Percentiles rank a stretch among this genome's conserved stretches.
Evolutionary conservation across 805 yeast genomes (phyloP).

Genomic region (Cephaloascus albidus): DNA sequence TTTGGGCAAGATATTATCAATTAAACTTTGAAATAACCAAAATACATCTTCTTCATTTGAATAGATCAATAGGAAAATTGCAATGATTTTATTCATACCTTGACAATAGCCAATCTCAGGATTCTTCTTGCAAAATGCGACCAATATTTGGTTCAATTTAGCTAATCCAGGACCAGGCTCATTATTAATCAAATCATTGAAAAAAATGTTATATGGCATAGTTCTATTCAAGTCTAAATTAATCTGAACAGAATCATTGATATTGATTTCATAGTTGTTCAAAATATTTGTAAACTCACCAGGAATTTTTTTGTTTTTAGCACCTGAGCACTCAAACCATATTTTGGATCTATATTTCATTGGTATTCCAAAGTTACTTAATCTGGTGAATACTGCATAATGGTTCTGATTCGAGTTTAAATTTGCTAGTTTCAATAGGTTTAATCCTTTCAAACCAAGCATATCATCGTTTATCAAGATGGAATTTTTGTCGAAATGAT

Average conservation of each 20-base stretch:
- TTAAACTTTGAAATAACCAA: slow-evolving; percentile 40
- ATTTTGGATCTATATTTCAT: slow-evolving; percentile 33
- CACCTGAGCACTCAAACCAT: slow-evolving; percentile 50
- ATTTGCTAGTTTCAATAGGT: slow-evolving; percentile 12
- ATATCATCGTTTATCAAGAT: slow-evolving; percentile 14
- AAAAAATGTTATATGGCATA: slow-evolving; percentile 43
- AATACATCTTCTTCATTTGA: slow-evolving; percentile 42
- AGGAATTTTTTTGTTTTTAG: slow-evolving; percentile 30
- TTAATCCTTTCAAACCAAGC: slow-evolving; percentile 30
- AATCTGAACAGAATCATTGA: slow-evolving; percentile 35
- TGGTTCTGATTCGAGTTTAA: slow-evolving; percentile 7
- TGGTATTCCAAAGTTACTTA: slow-evolving; percentile 40
- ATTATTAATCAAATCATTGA: slow-evolving; percentile 24
- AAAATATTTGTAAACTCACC: slow-evolving; percentile 33
- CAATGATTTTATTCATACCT: slow-evolving; percentile 55
- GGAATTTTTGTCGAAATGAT: slow-evolving; percentile 10
- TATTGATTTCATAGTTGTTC: slow-evolving; percentile 9
- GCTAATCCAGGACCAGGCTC: slow-evolving; percentile 45
- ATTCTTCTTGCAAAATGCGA: slow-evolving; percentile 38
- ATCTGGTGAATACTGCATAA: slow-evolving; percentile 17
- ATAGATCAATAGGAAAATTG: slow-evolving; percentile 33
- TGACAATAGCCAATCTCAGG: slow-evolving; percentile 47
- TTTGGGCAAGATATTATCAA: slow-evolving; percentile 38
- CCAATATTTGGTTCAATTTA: slow-evolving; percentile 34
- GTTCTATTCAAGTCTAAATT: slow-evolving; percentile 46